Conservation (phyloP, 2,329 filamentous ascomycete species). For the Cercospora zeae-maydis region DNA sequence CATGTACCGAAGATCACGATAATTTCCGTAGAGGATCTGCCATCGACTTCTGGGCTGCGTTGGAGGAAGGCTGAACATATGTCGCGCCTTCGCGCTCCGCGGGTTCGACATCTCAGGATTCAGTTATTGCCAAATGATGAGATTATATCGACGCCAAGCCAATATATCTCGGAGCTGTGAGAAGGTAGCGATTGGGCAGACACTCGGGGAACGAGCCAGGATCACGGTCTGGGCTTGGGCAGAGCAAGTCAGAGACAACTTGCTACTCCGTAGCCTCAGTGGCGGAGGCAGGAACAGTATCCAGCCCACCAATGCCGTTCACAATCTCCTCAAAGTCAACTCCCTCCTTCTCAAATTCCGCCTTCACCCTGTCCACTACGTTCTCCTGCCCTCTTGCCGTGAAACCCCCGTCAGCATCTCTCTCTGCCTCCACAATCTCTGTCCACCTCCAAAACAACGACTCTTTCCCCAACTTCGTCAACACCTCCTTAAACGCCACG, state of each 20-base stretch:
- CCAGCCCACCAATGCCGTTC: constrained; percentile 63
- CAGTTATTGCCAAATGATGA: background rate
- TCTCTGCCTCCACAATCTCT: constrained; percentile 85
- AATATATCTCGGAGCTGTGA: background rate
- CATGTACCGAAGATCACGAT: background rate
- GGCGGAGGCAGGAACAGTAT: constrained; percentile 47
- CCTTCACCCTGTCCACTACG: constrained; percentile 69
- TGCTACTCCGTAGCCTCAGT: constrained; percentile 29
- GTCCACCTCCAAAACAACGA: constrained; percentile 89
- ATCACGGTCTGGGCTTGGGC: background rate
- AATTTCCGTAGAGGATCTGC: background rate
- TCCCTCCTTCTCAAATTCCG: constrained; percentile 68
- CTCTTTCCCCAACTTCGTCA: constrained; percentile 76
- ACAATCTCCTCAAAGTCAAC: constrained; percentile 83
- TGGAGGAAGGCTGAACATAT: background rate
- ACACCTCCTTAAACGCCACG: constrained; percentile 71
- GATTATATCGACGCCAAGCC: background rate
- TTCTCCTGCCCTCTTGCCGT: constrained; percentile 67
- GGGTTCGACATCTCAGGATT: background rate
- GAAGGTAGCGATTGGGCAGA: background rate
- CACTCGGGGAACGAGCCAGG: background rate
- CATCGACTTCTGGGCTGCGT: background rate
- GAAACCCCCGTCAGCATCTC: constrained; percentile 73
- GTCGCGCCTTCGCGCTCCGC: background rate
- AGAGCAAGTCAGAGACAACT: background rate